A percentile compares a stretch with the other conserved stretches of the same genome.
Evolutionary conservation across 805 yeast genomes (phyloP).

Genomic region (Maudiozyma bulderi): DNA sequence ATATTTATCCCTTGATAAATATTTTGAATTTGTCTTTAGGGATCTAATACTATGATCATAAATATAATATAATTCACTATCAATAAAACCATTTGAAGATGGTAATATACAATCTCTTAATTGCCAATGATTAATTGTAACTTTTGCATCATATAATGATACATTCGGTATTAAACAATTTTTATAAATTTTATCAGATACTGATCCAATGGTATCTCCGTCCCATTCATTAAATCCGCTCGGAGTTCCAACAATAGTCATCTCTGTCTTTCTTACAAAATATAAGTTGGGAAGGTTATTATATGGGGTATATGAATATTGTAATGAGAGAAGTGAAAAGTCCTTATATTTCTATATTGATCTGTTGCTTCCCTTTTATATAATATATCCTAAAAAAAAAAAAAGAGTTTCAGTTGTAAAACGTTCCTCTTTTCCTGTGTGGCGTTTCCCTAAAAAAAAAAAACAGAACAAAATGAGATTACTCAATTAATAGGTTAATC

Average conservation of each 20-base stretch:
- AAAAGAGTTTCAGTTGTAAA: no score
- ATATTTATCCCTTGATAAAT: neutral
- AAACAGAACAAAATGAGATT: no score
- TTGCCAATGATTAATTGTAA: conserved; percentile 59
- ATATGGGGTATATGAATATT: no score
- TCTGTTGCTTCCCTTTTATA: no score
- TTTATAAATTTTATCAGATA: conserved; percentile 22
- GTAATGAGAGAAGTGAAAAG: neutral
- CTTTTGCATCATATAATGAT: conserved; percentile 25
- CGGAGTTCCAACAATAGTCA: conserved; percentile 3
- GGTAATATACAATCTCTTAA: conserved; percentile 62
- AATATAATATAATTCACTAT: conserved; percentile 48
- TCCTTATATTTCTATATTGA: no score
- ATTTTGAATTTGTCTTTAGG: conserved; percentile 29
- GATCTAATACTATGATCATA: conserved; percentile 42
- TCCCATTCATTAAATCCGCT: conserved; percentile 1
- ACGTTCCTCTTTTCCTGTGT: no score
- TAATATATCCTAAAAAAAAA: no score
- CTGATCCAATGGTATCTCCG: neutral
- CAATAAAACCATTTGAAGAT: conserved; percentile 26
- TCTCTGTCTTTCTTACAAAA: neutral
- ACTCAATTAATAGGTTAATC: no score
- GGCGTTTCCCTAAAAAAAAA: no score
- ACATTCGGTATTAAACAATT: conserved; percentile 27
- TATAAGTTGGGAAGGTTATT: no score